phyloP scores from a whole-genome alignment of 176 grass and related monocot species.

The Melocanna baccifera region DNA sequence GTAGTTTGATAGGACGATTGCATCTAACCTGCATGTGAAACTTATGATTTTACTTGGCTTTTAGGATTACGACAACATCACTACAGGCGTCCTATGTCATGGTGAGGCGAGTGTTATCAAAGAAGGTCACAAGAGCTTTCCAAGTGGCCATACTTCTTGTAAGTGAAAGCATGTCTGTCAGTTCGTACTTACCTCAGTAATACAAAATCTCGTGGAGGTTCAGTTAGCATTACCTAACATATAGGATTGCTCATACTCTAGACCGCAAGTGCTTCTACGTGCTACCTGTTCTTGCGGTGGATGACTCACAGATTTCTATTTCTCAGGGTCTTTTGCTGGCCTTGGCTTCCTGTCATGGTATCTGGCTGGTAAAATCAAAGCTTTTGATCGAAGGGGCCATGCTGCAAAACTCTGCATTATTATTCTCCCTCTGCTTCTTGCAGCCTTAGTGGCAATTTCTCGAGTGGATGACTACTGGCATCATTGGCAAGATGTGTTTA shows the following conservation, averaged over 20 bases:
- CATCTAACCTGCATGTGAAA: not conserved
- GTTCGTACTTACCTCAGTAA: conserved; percentile 9
- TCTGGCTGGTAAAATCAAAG: conserved; percentile 72
- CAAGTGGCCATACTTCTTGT: conserved; percentile 12
- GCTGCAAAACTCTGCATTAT: conserved; percentile 66
- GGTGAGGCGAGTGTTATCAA: conserved; percentile 64
- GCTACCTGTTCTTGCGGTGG: not conserved
- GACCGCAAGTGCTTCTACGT: conserved; percentile 6
- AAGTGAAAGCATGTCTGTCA: conserved; percentile 23
- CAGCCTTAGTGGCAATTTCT: conserved; percentile 63
- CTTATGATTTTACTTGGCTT: not conserved
- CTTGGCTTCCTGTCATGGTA: conserved; percentile 76
- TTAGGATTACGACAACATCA: conserved; percentile 59
- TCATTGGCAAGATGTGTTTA: conserved; percentile 75
- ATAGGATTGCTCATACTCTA: not conserved
- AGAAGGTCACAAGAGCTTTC: conserved; percentile 89
- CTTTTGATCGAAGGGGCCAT: conserved; percentile 59
- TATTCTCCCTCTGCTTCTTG: conserved; percentile 58
- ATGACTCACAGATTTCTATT: conserved; percentile 27
- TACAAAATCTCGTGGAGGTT: not conserved
- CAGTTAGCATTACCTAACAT: not conserved
- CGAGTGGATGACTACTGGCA: conserved; percentile 81
- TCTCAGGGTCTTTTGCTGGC: conserved; percentile 76
- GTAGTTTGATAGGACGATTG: not conserved
- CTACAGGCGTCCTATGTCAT: conserved; percentile 60